phyloP scores from a whole-genome alignment of 2,329 filamentous ascomycete species.

The Fusarium paranaense region DNA sequence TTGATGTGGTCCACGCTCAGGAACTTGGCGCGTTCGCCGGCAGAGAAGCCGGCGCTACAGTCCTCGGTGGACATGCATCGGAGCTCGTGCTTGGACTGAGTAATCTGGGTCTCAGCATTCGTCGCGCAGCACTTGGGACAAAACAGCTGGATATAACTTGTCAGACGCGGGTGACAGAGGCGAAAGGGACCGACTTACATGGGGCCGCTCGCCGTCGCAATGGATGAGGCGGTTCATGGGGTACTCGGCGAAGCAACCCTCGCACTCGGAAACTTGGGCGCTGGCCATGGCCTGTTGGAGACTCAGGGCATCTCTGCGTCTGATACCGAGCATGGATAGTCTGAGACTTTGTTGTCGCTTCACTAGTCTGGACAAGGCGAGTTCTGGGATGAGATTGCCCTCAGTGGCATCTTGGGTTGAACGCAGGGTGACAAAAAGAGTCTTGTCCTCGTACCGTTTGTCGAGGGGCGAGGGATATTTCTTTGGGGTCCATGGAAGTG shows the following conservation, averaged over 20 bases:
- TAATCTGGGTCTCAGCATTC: conserved; percentile 76
- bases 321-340: conserved; percentile 17
- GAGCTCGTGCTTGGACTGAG: conserved; percentile 75
- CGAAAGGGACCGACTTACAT: conserved; percentile 53
- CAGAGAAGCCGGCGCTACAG: conserved; percentile 72
- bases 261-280: conserved; percentile 73
- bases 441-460: conserved; percentile 8
- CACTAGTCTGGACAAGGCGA: conserved; percentile 29
- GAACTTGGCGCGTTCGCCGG: conserved; percentile 65
- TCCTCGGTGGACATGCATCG: conserved; percentile 77
- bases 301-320: conserved; percentile 53
- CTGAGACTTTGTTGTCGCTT: neutral
- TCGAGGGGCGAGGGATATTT: conserved; percentile 7
- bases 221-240: conserved; percentile 75
- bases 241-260: conserved; percentile 77
- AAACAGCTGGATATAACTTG: conserved; percentile 62
- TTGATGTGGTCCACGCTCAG: conserved; percentile 68
- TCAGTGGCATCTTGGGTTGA: neutral
- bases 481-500: conserved; percentile 20
- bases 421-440: conserved; percentile 6
- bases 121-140: conserved; percentile 74
- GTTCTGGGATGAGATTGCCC: conserved; percentile 31
- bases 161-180: conserved; percentile 12
- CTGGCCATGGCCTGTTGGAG: conserved; percentile 54
- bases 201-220: conserved; percentile 69